Evolutionary conservation across 2,329 filamentous ascomycete species (phyloP).

Genomic region (Hirsutella rhossiliensis): DNA sequence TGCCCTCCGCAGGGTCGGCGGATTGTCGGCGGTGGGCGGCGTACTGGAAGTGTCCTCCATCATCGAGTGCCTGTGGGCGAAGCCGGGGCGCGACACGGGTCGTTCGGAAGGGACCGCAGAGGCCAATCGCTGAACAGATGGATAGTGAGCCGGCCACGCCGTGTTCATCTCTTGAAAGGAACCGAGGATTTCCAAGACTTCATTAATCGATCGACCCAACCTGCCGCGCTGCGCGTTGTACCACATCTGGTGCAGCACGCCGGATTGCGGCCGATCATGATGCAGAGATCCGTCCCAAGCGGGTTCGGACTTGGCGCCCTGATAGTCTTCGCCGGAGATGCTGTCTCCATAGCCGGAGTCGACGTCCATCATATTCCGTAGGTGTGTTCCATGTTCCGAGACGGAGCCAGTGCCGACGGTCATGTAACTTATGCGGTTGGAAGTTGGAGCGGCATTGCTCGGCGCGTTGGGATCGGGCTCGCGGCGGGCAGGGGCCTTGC

Average conservation of each 20-base stretch:
- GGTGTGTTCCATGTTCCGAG: constrained; percentile 66
- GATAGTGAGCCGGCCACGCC: constrained; percentile 90
- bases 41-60: constrained; percentile 32
- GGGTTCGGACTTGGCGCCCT: constrained; percentile 10
- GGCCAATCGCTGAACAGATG: constrained; percentile 60
- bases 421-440: constrained; percentile 57
- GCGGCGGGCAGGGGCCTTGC: constrained; percentile 29
- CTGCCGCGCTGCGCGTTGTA: constrained; percentile 87
- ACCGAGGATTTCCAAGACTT: constrained; percentile 73
- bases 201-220: constrained; percentile 77
- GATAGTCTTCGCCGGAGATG: constrained; percentile 49
- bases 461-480: constrained; percentile 17
- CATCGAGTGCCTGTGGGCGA: constrained; percentile 52
- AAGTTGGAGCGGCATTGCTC: constrained; percentile 13
- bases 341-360: constrained; percentile 92
- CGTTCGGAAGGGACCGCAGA: constrained; percentile 23
- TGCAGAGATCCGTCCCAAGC: constrained; percentile 34
- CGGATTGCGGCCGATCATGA: constrained; percentile 45
- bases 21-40: constrained; percentile 26
- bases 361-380: constrained; percentile 70
- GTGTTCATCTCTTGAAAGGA: constrained; percentile 80
- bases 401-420: constrained; percentile 75
- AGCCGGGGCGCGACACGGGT: constrained; percentile 44
- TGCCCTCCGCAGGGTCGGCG: constrained; percentile 50
- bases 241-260: constrained; percentile 83